A percentile compares a stretch with the other conserved stretches of the same genome.
phyloP scores from a whole-genome alignment of 352 stramenopile species.

The Phytophthora aleatoria region DNA sequence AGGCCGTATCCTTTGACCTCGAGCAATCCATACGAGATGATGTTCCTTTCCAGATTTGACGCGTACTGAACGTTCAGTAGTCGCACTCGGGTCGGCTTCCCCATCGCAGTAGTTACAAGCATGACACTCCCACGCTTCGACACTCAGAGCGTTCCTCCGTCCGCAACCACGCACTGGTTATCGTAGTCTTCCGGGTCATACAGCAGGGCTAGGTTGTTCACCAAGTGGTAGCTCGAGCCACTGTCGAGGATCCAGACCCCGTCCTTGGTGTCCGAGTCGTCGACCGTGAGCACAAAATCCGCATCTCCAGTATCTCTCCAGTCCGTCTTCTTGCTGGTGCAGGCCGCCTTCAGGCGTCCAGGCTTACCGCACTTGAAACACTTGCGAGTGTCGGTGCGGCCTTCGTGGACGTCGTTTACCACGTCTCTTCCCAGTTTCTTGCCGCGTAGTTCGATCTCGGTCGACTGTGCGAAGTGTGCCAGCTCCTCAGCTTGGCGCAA shows the following conservation, averaged over 20 bases:
- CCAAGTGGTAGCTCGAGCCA: slow-evolving; percentile 8
- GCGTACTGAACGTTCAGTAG: slow-evolving; percentile 16
- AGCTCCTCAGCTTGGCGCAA: slow-evolving; percentile 27
- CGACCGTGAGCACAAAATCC: slow-evolving; percentile 12
- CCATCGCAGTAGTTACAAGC: slow-evolving; percentile 2
- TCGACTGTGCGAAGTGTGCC: slow-evolving; percentile 24
- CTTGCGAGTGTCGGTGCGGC: not conserved
- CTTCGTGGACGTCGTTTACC: slow-evolving; percentile 14
- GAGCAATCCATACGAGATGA: slow-evolving; percentile 20
- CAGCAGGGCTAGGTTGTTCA: slow-evolving; percentile 13
- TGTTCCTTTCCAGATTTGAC: slow-evolving; percentile 17
- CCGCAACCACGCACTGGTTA: slow-evolving; percentile 7
- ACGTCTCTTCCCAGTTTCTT: slow-evolving; percentile 8
- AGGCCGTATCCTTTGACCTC: slow-evolving; percentile 18
- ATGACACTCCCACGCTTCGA: slow-evolving; percentile 14
- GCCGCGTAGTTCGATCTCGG: slow-evolving; percentile 2
- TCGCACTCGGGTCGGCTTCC: slow-evolving; percentile 10
- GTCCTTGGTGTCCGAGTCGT: not conserved
- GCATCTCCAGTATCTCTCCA: not conserved
- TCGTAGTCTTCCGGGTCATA: slow-evolving; percentile 14
- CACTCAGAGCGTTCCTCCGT: slow-evolving; percentile 1
- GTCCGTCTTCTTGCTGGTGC: not conserved
- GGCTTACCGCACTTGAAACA: slow-evolving; percentile 14
- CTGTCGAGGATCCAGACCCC: slow-evolving; percentile 19
- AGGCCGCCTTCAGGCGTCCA: slow-evolving; percentile 8